Evolutionary conservation across 306 rosid genomes (phyloP).

Genomic region (Corylus americana): DNA sequence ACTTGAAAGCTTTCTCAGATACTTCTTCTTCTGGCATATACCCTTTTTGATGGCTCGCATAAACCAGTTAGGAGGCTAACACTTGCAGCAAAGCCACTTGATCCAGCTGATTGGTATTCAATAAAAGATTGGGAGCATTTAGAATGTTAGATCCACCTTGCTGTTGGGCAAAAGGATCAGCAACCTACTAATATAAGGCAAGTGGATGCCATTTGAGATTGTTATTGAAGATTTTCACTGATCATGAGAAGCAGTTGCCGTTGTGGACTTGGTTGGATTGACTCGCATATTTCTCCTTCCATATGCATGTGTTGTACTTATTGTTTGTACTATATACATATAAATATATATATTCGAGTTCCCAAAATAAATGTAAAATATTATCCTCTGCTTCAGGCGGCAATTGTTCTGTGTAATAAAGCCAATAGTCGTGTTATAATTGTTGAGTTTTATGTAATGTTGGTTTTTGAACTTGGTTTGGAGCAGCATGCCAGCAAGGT

Average conservation of each 20-base stretch:
- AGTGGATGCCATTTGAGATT: slow-evolving; percentile 35
- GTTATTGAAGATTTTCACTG: slow-evolving; percentile 30
- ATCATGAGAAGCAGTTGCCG: slow-evolving; percentile 17
- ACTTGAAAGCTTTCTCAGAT: slow-evolving; percentile 23
- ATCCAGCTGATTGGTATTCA: slow-evolving; percentile 27
- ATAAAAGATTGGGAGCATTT: slow-evolving; percentile 19
- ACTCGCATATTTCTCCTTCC: slow-evolving; percentile 31
- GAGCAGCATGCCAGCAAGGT: background rate
- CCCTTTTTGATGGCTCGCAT: slow-evolving; percentile 27
- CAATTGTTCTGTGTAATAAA: slow-evolving; percentile 12
- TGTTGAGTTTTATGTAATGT: background rate
- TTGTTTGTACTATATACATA: slow-evolving; percentile 20
- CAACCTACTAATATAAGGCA: slow-evolving; percentile 24
- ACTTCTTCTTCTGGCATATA: slow-evolving; percentile 16
- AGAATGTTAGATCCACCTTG: slow-evolving; percentile 26
- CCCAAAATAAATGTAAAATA: slow-evolving; percentile 38
- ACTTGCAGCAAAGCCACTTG: slow-evolving; percentile 35
- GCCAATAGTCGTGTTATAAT: background rate
- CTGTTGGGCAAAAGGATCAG: slow-evolving; percentile 27
- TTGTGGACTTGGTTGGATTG: slow-evolving; percentile 35
- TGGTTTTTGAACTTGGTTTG: background rate
- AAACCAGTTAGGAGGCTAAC: slow-evolving; percentile 24
- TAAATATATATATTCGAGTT: slow-evolving; percentile 8
- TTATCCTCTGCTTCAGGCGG: slow-evolving; percentile 6
- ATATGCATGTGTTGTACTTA: slow-evolving; percentile 28